phyloP scores from a whole-genome alignment of 2,329 filamentous ascomycete species.

The Fusarium verrucosum region DNA sequence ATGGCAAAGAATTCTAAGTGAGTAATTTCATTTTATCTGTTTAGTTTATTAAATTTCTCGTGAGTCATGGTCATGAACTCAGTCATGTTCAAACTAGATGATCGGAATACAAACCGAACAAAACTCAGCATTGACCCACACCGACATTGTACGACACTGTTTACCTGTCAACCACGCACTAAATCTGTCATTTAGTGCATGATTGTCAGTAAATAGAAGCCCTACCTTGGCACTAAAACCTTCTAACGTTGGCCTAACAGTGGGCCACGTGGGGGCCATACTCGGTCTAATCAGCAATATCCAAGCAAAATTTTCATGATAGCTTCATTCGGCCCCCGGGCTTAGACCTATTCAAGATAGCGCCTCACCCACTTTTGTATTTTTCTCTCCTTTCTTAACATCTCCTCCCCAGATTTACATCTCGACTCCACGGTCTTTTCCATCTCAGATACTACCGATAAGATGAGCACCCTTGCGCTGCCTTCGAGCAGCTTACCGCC shows the following conservation, averaged over 20 bases:
- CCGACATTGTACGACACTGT: not conserved
- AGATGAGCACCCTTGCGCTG: conserved; percentile 44
- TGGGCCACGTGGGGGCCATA: conserved; percentile 36
- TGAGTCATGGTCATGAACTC: not conserved
- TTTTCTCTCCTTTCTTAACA: not conserved
- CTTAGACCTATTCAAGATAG: conserved; percentile 34
- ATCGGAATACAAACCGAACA: not conserved
- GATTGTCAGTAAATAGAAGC: not conserved
- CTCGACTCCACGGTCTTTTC: not conserved
- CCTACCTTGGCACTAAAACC: no score
- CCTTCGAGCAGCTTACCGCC: conserved; percentile 56
- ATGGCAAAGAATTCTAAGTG: no score
- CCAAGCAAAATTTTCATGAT: conserved; percentile 37
- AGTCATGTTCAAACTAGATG: not conserved
- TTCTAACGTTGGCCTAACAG: conserved; percentile 20
- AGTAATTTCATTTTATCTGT: no score
- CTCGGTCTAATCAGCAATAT: conserved; percentile 20
- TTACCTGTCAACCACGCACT: not conserved
- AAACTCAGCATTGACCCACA: not conserved
- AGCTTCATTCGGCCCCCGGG: conserved; percentile 32
- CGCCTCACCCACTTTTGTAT: conserved; percentile 22
- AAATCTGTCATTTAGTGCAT: not conserved
- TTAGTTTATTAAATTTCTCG: no score
- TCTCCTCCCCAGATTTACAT: not conserved
- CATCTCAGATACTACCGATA: not conserved